Conservation (phyloP, 1,139 yeast species). For the Candida neerlandica region DNA sequence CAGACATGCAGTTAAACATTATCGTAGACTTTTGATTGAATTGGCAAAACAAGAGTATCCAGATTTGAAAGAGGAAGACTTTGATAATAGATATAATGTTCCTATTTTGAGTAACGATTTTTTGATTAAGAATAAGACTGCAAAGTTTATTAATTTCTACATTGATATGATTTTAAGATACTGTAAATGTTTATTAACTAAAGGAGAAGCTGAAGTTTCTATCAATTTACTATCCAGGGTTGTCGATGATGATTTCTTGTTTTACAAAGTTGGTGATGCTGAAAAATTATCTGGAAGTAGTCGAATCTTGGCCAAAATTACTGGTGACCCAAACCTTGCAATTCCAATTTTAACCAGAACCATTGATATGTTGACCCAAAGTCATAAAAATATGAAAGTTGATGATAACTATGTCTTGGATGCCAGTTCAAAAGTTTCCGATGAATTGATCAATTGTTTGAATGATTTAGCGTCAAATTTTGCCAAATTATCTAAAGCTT, state of each 20-base stretch:
- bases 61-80: conserved; percentile 28
- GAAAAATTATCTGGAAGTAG: conserved; percentile 47
- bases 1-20: conserved; percentile 48
- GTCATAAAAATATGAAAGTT: conserved; percentile 32
- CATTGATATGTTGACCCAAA: conserved; percentile 37
- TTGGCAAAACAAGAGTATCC: conserved; percentile 36
- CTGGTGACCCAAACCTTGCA: conserved; percentile 28
- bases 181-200: conserved; percentile 45
- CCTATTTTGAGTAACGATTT: conserved; percentile 37
- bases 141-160: conserved; percentile 44
- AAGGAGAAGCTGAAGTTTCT: conserved; percentile 40
- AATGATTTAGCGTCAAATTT: conserved; percentile 38
- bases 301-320: conserved; percentile 36
- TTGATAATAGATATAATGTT: conserved; percentile 23
- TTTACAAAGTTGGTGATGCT: conserved; percentile 46
- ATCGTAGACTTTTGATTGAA: conserved; percentile 41
- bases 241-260: conserved; percentile 41
- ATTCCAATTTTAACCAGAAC: conserved; percentile 43
- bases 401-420: conserved; percentile 28
- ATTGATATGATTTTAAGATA: conserved; percentile 48
- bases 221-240: conserved; percentile 31
- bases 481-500: conserved; percentile 24
- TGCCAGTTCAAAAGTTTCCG: conserved; percentile 35
- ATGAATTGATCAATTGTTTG: conserved; percentile 38
- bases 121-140: conserved; percentile 35